A percentile compares a stretch with the other conserved stretches of the same genome.
These are phyloP conservation scores for Eleusine coracana DNA, from an alignment of 176 grass and related monocot genomes.

Conservation along the genomic window DNA sequence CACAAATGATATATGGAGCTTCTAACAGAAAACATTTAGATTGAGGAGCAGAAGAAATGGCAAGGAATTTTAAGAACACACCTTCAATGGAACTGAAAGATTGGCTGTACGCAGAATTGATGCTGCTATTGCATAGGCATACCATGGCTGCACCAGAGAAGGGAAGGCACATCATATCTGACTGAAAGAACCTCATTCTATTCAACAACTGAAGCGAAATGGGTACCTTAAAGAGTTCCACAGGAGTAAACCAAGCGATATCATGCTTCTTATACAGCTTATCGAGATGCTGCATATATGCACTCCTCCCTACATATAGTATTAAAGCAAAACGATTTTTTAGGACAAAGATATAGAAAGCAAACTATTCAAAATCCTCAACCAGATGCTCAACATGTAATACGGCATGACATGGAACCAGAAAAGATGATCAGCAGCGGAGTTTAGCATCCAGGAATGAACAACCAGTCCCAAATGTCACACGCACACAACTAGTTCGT, in stretches of 20 bases:
- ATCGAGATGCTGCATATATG: conserved; percentile 80
- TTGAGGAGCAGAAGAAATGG: not conserved
- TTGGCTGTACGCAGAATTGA: conserved; percentile 86
- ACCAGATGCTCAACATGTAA: not conserved
- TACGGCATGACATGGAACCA: conserved; percentile 6
- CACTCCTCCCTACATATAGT: conserved; percentile 62
- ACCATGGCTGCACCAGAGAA: conserved; percentile 81
- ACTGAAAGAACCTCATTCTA: conserved; percentile 17
- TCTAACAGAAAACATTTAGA: not conserved
- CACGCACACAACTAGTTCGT: conserved; percentile 34
- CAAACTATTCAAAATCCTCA: conserved; percentile 7
- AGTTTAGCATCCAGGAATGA: not conserved
- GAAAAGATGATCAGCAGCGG: not conserved
- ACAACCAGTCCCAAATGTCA: not conserved
- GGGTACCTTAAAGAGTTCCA: conserved; percentile 89
- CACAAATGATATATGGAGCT: not conserved
- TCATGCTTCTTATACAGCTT: conserved; percentile 90
- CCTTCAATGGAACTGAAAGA: conserved; percentile 88
- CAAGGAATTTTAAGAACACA: conserved; percentile 29
- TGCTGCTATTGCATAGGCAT: conserved; percentile 92
- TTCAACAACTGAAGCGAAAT: conserved; percentile 19
- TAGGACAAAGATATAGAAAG: not conserved
- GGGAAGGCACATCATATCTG: conserved; percentile 19
- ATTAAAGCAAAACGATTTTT: conserved; percentile 11
- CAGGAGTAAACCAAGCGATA: conserved; percentile 96